phyloP scores from a whole-genome alignment of 257 asterid genomes.

The Nicotiana paniculata region DNA sequence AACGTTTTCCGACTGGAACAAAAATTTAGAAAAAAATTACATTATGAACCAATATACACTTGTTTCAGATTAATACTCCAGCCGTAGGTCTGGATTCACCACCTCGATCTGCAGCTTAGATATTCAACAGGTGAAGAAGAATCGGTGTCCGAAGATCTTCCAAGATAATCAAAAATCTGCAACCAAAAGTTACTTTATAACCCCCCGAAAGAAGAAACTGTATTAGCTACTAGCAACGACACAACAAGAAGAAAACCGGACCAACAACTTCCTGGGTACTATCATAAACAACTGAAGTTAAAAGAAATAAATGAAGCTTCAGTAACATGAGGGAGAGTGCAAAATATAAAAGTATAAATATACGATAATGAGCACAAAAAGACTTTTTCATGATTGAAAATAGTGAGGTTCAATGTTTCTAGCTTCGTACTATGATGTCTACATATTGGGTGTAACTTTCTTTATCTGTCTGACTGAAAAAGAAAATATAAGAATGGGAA shows the following conservation, averaged over 20 bases:
- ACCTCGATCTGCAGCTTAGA: constrained; percentile 76
- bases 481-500: not conserved
- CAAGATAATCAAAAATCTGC: constrained; percentile 74
- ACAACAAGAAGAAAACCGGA: not conserved
- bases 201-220: not conserved
- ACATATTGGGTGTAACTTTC: not conserved
- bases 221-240: not conserved
- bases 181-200: constrained; percentile 2
- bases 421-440: not conserved
- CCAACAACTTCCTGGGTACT: not conserved
- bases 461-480: not conserved
- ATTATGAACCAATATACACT: constrained; percentile 13
- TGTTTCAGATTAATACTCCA: not conserved
- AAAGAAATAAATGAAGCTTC: not conserved
- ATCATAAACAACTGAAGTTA: not conserved
- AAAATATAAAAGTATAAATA: not conserved
- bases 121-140: constrained; percentile 79
- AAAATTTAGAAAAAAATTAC: constrained; percentile 7
- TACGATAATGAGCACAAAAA: not conserved
- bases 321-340: not conserved
- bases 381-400: not conserved
- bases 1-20: constrained; percentile 82
- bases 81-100: constrained; percentile 19
- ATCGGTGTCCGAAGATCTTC: constrained; percentile 71
- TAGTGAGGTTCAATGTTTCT: not conserved